Conservation (phyloP, 768 basidiomycete species). For the Strobilomyces echinocephalus region DNA sequence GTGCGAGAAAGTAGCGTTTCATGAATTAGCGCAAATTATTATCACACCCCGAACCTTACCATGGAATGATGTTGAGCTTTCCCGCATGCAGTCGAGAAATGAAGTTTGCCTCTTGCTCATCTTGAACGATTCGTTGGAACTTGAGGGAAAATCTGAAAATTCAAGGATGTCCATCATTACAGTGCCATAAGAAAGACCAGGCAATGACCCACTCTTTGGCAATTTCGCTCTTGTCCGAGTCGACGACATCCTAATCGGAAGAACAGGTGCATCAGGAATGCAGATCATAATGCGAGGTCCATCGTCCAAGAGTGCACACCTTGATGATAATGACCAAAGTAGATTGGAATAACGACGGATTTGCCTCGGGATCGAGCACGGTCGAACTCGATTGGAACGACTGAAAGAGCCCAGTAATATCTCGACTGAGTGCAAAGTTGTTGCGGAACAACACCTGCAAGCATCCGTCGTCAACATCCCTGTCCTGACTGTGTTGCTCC, state of each 20-base stretch:
- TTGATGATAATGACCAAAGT: slow-evolving; percentile 62
- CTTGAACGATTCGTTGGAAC: slow-evolving; percentile 57
- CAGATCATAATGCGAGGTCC: no score
- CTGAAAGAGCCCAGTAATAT: slow-evolving; percentile 57
- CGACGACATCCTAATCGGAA: slow-evolving; percentile 54
- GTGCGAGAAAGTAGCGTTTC: not conserved
- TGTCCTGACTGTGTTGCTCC: slow-evolving; percentile 23
- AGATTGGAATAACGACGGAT: slow-evolving; percentile 56
- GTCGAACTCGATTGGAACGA: slow-evolving; percentile 58
- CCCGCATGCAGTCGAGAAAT: slow-evolving; percentile 57
- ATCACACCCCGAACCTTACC: slow-evolving; percentile 26
- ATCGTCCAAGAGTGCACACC: no score
- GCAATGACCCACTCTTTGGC: slow-evolving; percentile 43
- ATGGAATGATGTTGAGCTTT: slow-evolving; percentile 53
- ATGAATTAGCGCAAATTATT: not conserved
- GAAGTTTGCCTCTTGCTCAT: slow-evolving; percentile 59
- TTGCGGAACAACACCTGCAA: slow-evolving; percentile 58
- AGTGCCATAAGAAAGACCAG: no score
- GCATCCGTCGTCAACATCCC: not conserved
- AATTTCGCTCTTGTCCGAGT: slow-evolving; percentile 56
- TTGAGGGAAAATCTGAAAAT: slow-evolving; percentile 47
- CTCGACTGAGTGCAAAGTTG: slow-evolving; percentile 58
- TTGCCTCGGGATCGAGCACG: slow-evolving; percentile 53
- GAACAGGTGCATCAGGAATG: not conserved
- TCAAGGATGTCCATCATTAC: not conserved